Evolutionary conservation across 352 stramenopile genomes (phyloP).

Genomic region (Pythium myriotylum): DNA sequence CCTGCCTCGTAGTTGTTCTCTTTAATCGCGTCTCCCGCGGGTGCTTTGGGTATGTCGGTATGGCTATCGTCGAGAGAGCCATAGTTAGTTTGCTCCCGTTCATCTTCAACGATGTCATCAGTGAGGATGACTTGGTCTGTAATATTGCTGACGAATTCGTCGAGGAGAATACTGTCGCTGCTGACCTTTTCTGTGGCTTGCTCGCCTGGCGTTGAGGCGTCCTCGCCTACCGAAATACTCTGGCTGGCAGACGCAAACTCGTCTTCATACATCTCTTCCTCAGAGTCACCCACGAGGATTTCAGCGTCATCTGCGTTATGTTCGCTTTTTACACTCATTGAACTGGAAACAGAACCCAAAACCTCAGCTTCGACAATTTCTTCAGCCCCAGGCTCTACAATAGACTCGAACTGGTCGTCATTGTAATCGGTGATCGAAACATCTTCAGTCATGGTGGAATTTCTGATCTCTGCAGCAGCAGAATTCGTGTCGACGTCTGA

Average conservation of each 20-base stretch:
- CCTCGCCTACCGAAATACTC: not conserved
- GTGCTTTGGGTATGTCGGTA: too few species aligned
- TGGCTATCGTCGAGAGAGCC: too few species aligned
- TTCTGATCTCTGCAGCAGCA: too few species aligned
- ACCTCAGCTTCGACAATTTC: not conserved
- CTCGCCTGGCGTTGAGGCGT: not conserved
- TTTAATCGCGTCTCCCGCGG: not conserved
- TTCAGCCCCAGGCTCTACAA: not conserved
- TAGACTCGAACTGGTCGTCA: too few species aligned
- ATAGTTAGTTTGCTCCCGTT: too few species aligned
- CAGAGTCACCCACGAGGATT: not conserved
- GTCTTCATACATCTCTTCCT: slow-evolving; percentile 16
- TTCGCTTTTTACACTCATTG: not conserved
- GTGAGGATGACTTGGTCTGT: too few species aligned
- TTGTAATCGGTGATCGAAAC: too few species aligned
- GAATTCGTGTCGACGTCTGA: too few species aligned
- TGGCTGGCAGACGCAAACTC: slow-evolving; percentile 19
- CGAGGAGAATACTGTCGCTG: not conserved
- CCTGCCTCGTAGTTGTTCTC: slow-evolving; percentile 10
- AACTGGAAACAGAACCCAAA: too few species aligned
- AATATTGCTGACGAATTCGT: too few species aligned
- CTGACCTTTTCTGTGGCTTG: not conserved
- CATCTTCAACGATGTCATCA: too few species aligned
- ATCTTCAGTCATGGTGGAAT: too few species aligned
- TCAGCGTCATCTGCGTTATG: not conserved